phyloP scores from a whole-genome alignment of 2,329 filamentous ascomycete genomes.

The Didymosphaeria variabile region DNA sequence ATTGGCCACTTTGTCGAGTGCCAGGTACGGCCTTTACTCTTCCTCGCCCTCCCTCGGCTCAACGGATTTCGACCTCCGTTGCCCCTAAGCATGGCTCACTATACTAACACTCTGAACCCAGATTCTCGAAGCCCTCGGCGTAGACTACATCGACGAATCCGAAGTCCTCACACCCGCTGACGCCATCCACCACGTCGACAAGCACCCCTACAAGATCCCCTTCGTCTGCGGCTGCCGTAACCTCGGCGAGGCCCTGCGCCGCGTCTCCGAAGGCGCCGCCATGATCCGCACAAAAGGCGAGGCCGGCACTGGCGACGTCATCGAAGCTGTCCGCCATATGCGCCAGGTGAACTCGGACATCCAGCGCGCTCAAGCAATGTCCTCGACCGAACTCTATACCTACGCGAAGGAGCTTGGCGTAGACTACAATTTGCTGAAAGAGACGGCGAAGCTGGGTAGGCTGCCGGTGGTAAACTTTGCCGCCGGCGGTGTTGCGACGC shows the following conservation, averaged over 20 bases:
- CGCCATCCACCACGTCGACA: constrained; percentile 89
- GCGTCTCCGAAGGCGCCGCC: constrained; percentile 91
- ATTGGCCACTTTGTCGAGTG: constrained; percentile 99
- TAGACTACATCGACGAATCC: constrained; percentile 98
- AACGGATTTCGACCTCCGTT: neutral
- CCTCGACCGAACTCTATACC: constrained; percentile 77
- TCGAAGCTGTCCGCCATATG: constrained; percentile 97
- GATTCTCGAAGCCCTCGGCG: constrained; percentile 92
- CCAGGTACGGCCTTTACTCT: constrained; percentile 62
- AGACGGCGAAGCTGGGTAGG: constrained; percentile 86
- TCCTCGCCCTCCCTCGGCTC: neutral
- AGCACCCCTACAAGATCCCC: constrained; percentile 80
- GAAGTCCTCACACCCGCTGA: constrained; percentile 98
- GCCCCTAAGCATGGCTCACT: neutral
- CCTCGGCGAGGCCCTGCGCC: constrained; percentile 88
- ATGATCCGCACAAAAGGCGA: constrained; percentile 99
- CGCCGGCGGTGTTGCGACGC: constrained; percentile 98
- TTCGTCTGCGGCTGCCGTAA: constrained; percentile 98
- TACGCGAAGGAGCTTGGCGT: constrained; percentile 83
- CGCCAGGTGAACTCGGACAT: constrained; percentile 88
- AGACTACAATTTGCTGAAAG: constrained; percentile 79
- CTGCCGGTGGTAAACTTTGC: constrained; percentile 98
- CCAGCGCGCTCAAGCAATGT: constrained; percentile 70
- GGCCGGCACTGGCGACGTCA: constrained; percentile 94
- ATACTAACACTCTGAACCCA: constrained; percentile 46